phyloP scores from a whole-genome alignment of 768 basidiomycete genomes.

The Cystofilobasidium ferigula region DNA sequence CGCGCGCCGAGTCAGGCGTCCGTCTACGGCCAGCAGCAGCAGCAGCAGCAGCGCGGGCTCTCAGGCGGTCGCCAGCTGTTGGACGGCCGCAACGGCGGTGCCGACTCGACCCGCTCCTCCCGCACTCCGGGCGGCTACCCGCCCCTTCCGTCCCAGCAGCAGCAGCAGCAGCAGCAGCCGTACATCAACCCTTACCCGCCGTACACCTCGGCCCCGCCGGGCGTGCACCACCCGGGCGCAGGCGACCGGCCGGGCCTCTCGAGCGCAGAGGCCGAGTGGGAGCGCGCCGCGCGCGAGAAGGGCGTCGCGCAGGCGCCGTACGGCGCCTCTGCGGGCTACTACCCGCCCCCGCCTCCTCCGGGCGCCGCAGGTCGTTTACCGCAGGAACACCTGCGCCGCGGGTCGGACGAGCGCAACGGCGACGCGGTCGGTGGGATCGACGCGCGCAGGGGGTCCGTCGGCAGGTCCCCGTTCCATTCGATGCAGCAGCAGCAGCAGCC shows the following conservation, averaged over 20 bases:
- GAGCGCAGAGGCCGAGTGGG: slow-evolving; percentile 15
- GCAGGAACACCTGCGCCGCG: neutral
- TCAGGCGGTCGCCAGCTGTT: slow-evolving; percentile 17
- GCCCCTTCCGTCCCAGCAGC: neutral
- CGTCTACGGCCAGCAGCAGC: slow-evolving; percentile 10
- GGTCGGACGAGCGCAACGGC: slow-evolving; percentile 14
- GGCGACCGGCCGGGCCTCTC: neutral
- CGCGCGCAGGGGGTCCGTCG: slow-evolving; percentile 13
- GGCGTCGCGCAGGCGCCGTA: neutral
- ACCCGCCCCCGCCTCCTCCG: neutral
- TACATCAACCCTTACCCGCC: slow-evolving; percentile 26
- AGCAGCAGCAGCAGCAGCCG: slow-evolving; percentile 7
- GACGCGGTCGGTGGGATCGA: neutral
- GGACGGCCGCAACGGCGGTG: slow-evolving; percentile 14
- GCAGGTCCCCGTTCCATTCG: neutral
- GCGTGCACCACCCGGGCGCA: neutral
- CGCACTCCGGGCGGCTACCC: slow-evolving; percentile 14
- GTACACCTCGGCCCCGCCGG: slow-evolving; percentile 13
- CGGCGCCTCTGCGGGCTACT: slow-evolving; percentile 7
- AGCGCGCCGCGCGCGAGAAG: slow-evolving; percentile 12
- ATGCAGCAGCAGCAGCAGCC: slow-evolving; percentile 3
- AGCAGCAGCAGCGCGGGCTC: neutral
- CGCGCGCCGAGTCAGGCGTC: neutral
- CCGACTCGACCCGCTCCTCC: slow-evolving; percentile 8
- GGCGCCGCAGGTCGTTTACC: neutral